phyloP scores from a whole-genome alignment of 768 basidiomycete genomes.

The Suillus subalutaceus region DNA sequence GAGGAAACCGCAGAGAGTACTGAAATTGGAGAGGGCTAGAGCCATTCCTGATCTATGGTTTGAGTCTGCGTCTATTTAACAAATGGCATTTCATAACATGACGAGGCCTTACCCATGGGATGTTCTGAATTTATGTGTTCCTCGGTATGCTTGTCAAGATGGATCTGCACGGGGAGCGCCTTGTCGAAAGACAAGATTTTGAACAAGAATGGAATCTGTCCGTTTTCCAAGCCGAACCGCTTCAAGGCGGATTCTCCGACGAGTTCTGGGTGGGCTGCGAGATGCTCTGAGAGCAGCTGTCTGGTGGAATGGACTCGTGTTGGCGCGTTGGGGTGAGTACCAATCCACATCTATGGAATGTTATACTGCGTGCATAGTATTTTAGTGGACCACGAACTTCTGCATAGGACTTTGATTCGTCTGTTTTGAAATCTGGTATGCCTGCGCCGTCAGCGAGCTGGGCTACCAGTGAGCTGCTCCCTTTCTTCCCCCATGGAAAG shows the following conservation, averaged over 20 bases:
- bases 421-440: constrained; percentile 38
- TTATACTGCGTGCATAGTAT: neutral
- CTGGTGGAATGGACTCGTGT: constrained; percentile 34
- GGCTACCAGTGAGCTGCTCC: constrained; percentile 48
- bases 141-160: constrained; percentile 54
- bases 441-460: constrained; percentile 39
- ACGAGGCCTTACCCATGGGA: constrained; percentile 24
- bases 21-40: constrained; percentile 48
- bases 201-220: constrained; percentile 52
- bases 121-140: constrained; percentile 44
- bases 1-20: constrained; percentile 22
- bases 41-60: constrained; percentile 69
- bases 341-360: constrained; percentile 58
- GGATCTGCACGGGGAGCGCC: constrained; percentile 59
- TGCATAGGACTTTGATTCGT: constrained; percentile 53
- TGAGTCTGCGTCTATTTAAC: constrained; percentile 39
- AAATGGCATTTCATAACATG: no score
- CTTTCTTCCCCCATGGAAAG: constrained; percentile 59
- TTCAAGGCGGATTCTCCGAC: constrained; percentile 38
- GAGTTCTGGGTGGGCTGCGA: constrained; percentile 40
- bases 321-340: constrained; percentile 56
- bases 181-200: constrained; percentile 59
- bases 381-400: constrained; percentile 40
- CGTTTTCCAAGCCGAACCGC: constrained; percentile 32
- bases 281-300: constrained; percentile 28